Base-by-base conservation (phyloP, 768 basidiomycete genomes). In the Xerocomus brunneocitrinus region DNA sequence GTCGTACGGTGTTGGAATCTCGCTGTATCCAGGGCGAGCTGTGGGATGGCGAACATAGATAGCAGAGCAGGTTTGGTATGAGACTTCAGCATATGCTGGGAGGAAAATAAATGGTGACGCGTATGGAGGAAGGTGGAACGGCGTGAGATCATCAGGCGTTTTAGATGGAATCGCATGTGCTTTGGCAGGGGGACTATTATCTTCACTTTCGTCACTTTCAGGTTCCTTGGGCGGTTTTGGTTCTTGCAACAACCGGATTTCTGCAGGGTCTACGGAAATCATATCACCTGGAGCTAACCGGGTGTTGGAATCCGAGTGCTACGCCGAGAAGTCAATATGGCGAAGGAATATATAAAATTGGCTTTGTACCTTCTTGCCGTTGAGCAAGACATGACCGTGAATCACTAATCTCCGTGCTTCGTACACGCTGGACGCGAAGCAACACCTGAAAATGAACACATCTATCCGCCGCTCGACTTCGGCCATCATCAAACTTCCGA, bases 391-490 rank as follows among this genome's bases (percentile, higher is more conserved):
- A 56, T 88, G 78, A 0, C 95, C 93, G 54, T 92, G 89, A 19
- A 94, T 76, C 60, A 98, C 87, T 61, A 98, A 71, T 56, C 87
- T 73, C 60, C 93, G 77, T 4, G 97, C 97, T 61, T 92, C 87
- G 69, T 94, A 97, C 44, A 95, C 87, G 64, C 89, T 93, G 56
- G 83, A 80, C 28, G 86, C 87, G 60, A 98, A 85, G 67, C 95
- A 95, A 52, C 82, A 81, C 45, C 95, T 76, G 72, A 98, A 98
- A 47, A 98, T 72, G 67, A 98, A 82, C 42, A 92, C 86, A 64
- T 99, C 97, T 67, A 99, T 80, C 69, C 97, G 70, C 66, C 94
- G 79, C 76, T 99, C 97, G n/a, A 98, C 79, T 70, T 98, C 92
- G 0, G 82, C 70, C 68, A 95, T 90, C 90, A 98, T 95, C 79